These are phyloP conservation scores for Gaeumannomyces sp. DNA, from an alignment of 2,329 filamentous ascomycete genomes.

Conservation along the genomic window DNA sequence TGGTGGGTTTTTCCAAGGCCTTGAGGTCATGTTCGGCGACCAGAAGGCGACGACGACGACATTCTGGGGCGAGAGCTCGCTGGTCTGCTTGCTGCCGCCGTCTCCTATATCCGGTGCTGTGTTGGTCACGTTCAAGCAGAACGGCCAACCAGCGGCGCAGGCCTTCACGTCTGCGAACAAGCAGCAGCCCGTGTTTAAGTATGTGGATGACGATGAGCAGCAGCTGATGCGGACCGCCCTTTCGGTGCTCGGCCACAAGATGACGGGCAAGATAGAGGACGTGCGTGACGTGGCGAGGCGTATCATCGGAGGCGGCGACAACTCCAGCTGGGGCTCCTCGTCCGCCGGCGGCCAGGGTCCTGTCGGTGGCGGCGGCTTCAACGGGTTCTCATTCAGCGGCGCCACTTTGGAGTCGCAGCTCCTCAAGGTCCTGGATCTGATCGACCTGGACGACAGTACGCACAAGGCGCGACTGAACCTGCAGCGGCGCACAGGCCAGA, in stretches of 20 bases:
- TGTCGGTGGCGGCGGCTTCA: constrained; percentile 14
- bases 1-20: constrained; percentile 66
- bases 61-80: constrained; percentile 72
- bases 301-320: constrained; percentile 47
- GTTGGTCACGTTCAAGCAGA: constrained; percentile 60
- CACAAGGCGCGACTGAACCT: constrained; percentile 63
- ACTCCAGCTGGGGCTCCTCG: constrained; percentile 24
- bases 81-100: constrained; percentile 73
- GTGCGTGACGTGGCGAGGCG: constrained; percentile 55
- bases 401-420: constrained; percentile 58
- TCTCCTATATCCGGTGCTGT: constrained; percentile 62
- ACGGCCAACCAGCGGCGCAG: constrained; percentile 26
- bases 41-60: constrained; percentile 62
- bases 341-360: constrained; percentile 33
- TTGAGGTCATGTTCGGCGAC: constrained; percentile 80
- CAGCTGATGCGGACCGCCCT: constrained; percentile 62
- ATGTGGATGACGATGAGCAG: constrained; percentile 65
- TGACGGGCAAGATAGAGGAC: constrained; percentile 57
- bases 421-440: constrained; percentile 68
- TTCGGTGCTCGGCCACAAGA: constrained; percentile 57
- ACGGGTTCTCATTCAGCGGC: constrained; percentile 34
- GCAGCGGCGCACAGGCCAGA: constrained; percentile 58
- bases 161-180: constrained; percentile 31
- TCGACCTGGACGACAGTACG: constrained; percentile 70
- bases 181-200: constrained; percentile 56